Conservation (phyloP, 371 early-diverging fungal genomes). For the Entomophthora muscae region DNA sequence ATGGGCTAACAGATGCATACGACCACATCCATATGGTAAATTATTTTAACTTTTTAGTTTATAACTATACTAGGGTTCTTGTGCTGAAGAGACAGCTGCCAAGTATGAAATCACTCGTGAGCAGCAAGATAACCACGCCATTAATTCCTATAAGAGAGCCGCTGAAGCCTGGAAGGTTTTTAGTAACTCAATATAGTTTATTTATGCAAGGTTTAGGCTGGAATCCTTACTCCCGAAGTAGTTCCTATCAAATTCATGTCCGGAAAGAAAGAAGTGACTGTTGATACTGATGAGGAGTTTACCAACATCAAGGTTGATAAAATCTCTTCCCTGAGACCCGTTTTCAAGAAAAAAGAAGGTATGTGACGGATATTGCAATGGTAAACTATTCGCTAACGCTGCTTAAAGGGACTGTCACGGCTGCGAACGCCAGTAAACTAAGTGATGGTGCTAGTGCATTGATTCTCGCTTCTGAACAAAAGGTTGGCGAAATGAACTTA, state of each 20-base stretch:
- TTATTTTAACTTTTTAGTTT: not conserved
- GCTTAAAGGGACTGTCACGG: slow-evolving; percentile 68
- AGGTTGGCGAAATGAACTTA: slow-evolving; percentile 53
- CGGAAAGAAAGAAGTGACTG: slow-evolving; percentile 65
- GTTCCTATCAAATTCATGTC: slow-evolving; percentile 68
- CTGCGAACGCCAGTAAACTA: slow-evolving; percentile 87
- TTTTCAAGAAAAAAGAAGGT: slow-evolving; percentile 14
- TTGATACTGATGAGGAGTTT: slow-evolving; percentile 62
- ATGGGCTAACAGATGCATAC: slow-evolving; percentile 88
- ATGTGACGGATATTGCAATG: too few species aligned
- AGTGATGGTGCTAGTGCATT: slow-evolving; percentile 91
- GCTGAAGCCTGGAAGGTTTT: slow-evolving; percentile 43
- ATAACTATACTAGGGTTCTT: slow-evolving; percentile 63
- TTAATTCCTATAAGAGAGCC: slow-evolving; percentile 72
- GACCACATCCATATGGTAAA: slow-evolving; percentile 22
- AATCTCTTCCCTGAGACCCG: slow-evolving; percentile 8
- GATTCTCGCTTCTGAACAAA: slow-evolving; percentile 60
- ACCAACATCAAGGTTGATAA: slow-evolving; percentile 24
- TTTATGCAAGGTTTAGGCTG: slow-evolving; percentile 23
- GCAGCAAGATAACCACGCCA: slow-evolving; percentile 78
- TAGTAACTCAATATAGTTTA: not conserved
- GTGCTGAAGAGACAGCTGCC: slow-evolving; percentile 82
- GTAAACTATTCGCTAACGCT: too few species aligned
- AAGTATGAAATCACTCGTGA: slow-evolving; percentile 65
- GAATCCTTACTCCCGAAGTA: slow-evolving; percentile 69